These are phyloP conservation scores for Sporothrix dimorphospora DNA, from an alignment of 2,329 filamentous ascomycete genomes.

Conservation along the genomic window DNA sequence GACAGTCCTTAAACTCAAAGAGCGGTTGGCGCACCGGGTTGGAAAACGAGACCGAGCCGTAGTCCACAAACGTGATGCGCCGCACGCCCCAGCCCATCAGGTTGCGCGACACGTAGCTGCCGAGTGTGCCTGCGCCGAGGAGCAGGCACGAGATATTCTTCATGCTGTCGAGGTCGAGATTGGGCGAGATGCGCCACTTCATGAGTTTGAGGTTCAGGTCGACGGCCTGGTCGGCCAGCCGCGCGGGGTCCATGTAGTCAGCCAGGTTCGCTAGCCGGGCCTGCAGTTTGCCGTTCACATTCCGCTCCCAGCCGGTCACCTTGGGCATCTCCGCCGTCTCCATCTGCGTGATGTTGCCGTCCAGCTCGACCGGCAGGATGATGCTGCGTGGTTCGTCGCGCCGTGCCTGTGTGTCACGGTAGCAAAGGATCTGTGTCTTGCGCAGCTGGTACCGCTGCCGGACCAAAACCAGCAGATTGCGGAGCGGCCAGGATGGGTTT, in stretches of 20 bases:
- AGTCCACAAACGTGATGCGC: constrained; percentile 95
- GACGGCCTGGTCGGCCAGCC: constrained; percentile 88
- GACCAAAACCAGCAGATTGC: constrained; percentile 85
- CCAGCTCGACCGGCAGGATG: constrained; percentile 69
- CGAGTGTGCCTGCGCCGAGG: constrained; percentile 88
- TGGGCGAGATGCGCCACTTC: constrained; percentile 96
- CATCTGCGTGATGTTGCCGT: constrained; percentile 47
- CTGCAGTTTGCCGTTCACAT: constrained; percentile 74
- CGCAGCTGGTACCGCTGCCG: constrained; percentile 77
- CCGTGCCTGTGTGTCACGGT: constrained; percentile 77
- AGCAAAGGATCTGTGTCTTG: constrained; percentile 84
- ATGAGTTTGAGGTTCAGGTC: constrained; percentile 97
- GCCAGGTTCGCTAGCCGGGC: constrained; percentile 80
- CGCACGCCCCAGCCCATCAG: constrained; percentile 94
- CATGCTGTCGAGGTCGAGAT: constrained; percentile 82
- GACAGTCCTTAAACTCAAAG: constrained; percentile 87
- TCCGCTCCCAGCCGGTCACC: constrained; percentile 93
- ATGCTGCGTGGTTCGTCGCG: constrained; percentile 82
- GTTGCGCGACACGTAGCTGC: constrained; percentile 90
- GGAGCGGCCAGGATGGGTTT: constrained; percentile 88
- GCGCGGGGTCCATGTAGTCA: constrained; percentile 89
- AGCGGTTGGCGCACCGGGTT: constrained; percentile 95
- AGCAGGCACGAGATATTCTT: constrained; percentile 89
- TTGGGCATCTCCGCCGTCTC: constrained; percentile 70
- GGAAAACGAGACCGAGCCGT: constrained; percentile 89